Percentiles rank a stretch among this genome's conserved stretches.
These are phyloP conservation scores for Triticum urartu DNA, from an alignment of 176 grass and related monocot species.

Conservation along the genomic window DNA sequence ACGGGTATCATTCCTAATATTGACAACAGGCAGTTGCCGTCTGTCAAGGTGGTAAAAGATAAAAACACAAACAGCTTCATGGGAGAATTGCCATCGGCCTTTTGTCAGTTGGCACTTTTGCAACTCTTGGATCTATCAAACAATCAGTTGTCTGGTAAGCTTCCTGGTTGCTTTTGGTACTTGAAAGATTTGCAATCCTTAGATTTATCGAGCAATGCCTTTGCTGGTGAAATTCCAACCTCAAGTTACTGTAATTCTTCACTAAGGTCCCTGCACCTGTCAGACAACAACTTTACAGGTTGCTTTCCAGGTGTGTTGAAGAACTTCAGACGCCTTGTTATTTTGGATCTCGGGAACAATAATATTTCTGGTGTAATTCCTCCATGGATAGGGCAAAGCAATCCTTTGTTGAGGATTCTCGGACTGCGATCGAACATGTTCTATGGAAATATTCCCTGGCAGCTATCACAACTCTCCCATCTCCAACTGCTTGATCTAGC, in stretches of 20 bases:
- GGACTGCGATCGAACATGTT: conserved; percentile 27
- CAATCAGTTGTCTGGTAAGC: conserved; percentile 23
- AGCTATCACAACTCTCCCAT: background rate
- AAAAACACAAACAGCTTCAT: background rate
- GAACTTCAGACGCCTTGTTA: background rate
- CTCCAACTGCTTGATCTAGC: conserved; percentile 22
- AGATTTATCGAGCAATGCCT: conserved; percentile 17
- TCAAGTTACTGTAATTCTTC: background rate
- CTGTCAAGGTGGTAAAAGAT: background rate
- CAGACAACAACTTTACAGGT: conserved; percentile 10
- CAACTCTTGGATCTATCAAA: background rate
- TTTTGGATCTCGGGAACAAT: conserved; percentile 10
- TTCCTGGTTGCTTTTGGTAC: conserved; percentile 32
- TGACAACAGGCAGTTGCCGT: background rate
- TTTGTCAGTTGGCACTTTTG: background rate
- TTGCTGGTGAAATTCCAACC: background rate
- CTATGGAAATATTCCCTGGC: background rate
- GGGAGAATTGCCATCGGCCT: background rate
- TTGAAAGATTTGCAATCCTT: background rate
- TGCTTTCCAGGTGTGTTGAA: background rate
- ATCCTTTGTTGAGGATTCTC: background rate
- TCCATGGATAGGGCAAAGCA: conserved; percentile 16
- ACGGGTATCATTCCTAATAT: background rate
- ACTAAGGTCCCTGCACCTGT: background rate
- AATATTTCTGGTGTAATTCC: conserved; percentile 8